Evolutionary conservation across 2,329 filamentous ascomycete genomes (phyloP), one percentile per base, ranked within the genome.

Genomic region (Furcasterigmium sp.): DNA sequence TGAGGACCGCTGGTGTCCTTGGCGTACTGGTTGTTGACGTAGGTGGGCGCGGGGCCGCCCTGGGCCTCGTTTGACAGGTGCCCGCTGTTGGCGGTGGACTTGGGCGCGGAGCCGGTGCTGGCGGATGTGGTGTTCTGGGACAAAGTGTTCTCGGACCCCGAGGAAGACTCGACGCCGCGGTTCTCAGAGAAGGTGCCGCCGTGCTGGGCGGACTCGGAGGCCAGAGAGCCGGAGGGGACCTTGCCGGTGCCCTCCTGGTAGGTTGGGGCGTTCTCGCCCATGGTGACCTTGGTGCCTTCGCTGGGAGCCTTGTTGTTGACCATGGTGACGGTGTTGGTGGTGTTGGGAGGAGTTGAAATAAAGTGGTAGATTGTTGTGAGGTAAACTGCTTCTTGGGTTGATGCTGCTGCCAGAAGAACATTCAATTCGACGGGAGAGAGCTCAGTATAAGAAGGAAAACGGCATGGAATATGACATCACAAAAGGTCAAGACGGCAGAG

Each of bases 191-290:
- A 88, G 11, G 61, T 67, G 50, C 85, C 86, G 45, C 73, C 73
- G 18, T 68, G 52, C 37, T 70, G 66, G 46, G 80, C 64, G 0
- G 87, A 93, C 56, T 91, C 83, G 46, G 80, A 84, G 10, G 88
- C 88, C 5, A 94, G 80, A 7, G 86, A 91, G 63, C 85, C 85
- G 13, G 75, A 68, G 36, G 75, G 66, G 2, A 91, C 73, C 20
- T 70, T 55, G 41, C 88, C 88, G 5, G 83, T 68, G 13, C 73
- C 67, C 61, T 93, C 87, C 14, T 68, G 59, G 46, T 72, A 75
- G 1, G 56, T 44, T 21, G 78, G 75, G 36, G 77, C 70, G 37
- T 75, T 62, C 46, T 61, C 49, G 43, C 72, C 68, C 36, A 63
- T 62, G 15, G 63, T 64, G 47, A 78, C 75, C 70, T 80, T n/a